Conservation (phyloP, 306 rosid genomes). For the Castanea mollissima region DNA sequence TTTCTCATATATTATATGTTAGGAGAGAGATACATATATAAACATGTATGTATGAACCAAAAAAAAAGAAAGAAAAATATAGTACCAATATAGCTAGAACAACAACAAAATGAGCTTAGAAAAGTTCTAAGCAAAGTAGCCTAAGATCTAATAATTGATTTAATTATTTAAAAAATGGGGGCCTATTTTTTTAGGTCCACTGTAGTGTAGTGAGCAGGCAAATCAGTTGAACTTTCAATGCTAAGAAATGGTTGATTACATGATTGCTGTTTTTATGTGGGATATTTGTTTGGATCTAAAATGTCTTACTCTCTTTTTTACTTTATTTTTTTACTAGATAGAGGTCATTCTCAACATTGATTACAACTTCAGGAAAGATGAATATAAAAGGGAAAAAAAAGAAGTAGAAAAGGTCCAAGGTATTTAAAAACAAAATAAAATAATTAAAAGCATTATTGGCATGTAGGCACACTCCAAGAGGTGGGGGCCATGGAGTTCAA, state of each 20-base stretch:
- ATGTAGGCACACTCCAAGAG: constrained; percentile 41
- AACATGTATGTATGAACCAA: no score
- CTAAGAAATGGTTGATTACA: constrained; percentile 29
- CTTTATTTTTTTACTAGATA: no score
- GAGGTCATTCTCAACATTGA: constrained; percentile 12
- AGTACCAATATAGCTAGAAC: background rate
- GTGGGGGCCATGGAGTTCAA: constrained; percentile 46
- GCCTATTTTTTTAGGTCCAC: constrained; percentile 25
- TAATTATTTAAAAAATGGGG: constrained; percentile 26
- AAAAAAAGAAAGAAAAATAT: no score
- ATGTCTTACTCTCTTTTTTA: background rate
- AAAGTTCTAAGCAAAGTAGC: constrained; percentile 55
- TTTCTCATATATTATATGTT: no score
- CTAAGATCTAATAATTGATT: constrained; percentile 39
- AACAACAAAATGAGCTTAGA: constrained; percentile 16
- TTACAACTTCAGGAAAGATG: constrained; percentile 36
- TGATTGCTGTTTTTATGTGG: constrained; percentile 39
- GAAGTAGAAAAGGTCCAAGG: background rate
- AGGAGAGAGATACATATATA: no score
- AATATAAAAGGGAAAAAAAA: constrained; percentile 1
- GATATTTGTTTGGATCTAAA: constrained; percentile 35
- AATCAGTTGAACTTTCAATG: constrained; percentile 22
- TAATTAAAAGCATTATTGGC: constrained; percentile 38
- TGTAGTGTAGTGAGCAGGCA: background rate
- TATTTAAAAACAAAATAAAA: constrained; percentile 8